Evolutionary conservation across 2,329 filamentous ascomycete genomes (phyloP).

Genomic region (Eurotiales sp.): DNA sequence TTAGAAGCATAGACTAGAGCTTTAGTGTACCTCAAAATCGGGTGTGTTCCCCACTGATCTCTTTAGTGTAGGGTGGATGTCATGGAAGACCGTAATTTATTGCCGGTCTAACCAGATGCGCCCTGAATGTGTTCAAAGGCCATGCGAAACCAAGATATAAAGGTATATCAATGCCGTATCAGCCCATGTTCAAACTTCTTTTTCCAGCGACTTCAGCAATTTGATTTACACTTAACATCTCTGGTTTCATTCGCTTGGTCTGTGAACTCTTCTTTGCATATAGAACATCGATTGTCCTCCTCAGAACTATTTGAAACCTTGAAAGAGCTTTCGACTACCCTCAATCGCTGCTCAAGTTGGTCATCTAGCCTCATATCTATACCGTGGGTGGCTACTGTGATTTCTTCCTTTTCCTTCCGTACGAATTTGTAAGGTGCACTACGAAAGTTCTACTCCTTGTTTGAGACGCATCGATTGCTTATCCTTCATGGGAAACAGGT

Average conservation of each 20-base stretch:
- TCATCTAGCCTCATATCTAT: not conserved
- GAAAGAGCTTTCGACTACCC: not conserved
- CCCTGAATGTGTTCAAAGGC: too few relatives aligned
- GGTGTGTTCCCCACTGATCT: constrained; percentile 7
- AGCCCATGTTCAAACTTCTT: not conserved
- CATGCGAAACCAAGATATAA: constrained; percentile 7
- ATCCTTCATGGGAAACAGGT: not conserved
- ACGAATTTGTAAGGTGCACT: not conserved
- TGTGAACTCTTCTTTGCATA: not conserved
- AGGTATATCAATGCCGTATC: constrained; percentile 9
- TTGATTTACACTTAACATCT: too few relatives aligned
- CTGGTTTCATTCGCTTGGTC: not conserved
- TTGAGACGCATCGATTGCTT: not conserved
- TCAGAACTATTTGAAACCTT: too few relatives aligned
- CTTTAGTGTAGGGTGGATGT: not conserved
- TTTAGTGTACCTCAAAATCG: constrained; percentile 9
- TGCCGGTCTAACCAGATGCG: constrained; percentile 2
- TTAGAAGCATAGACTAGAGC: not conserved
- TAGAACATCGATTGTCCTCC: not conserved
- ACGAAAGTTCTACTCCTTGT: not conserved
- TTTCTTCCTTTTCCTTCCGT: not conserved
- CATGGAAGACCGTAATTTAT: not conserved
- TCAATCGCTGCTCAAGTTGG: not conserved
- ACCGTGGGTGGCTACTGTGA: constrained; percentile 2
- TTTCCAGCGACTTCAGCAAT: not conserved